Evolutionary conservation across 106 monocot species (phyloP).

Genomic region (Acorus calamus): DNA sequence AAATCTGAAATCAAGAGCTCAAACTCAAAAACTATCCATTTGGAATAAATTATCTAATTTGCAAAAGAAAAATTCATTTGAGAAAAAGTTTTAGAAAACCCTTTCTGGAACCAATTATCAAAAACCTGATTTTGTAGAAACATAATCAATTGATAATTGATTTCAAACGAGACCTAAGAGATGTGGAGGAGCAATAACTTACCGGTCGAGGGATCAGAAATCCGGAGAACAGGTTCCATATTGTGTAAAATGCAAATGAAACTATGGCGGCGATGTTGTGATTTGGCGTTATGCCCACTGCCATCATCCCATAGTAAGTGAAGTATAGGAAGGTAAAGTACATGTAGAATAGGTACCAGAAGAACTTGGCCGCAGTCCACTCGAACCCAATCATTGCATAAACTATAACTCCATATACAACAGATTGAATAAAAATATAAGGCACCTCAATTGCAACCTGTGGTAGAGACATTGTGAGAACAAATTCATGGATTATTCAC

Average conservation of each 20-base stretch:
- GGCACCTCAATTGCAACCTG: slow-evolving; percentile 51
- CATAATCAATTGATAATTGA: too few species aligned
- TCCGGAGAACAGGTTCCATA: slow-evolving; percentile 49
- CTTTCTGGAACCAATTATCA: too few species aligned
- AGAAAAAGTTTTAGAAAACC: too few species aligned
- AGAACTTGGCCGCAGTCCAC: slow-evolving; percentile 37
- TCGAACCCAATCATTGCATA: slow-evolving; percentile 50
- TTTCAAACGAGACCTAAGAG: too few species aligned
- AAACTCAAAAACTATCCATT: too few species aligned
- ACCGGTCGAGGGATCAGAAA: slow-evolving; percentile 32
- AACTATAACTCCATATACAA: slow-evolving; percentile 29
- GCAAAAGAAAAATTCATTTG: too few species aligned
- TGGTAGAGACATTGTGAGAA: slow-evolving; percentile 2
- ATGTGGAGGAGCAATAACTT: not conserved
- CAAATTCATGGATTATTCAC: not conserved
- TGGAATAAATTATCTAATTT: too few species aligned
- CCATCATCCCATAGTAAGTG: slow-evolving; percentile 43
- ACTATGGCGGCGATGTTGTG: slow-evolving; percentile 26
- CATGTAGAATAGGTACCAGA: slow-evolving; percentile 45
- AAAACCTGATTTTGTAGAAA: too few species aligned
- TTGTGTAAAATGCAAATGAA: slow-evolving; percentile 29
- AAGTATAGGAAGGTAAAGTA: slow-evolving; percentile 7
- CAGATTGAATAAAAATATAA: slow-evolving; percentile 32
- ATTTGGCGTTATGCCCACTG: slow-evolving; percentile 42
- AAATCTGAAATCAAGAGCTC: too few species aligned